Evolutionary conservation across 176 grass and related monocot species (phyloP), one percentile per base, ranked within the genome.

Genomic region (Eremochloa ophiuroides): DNA sequence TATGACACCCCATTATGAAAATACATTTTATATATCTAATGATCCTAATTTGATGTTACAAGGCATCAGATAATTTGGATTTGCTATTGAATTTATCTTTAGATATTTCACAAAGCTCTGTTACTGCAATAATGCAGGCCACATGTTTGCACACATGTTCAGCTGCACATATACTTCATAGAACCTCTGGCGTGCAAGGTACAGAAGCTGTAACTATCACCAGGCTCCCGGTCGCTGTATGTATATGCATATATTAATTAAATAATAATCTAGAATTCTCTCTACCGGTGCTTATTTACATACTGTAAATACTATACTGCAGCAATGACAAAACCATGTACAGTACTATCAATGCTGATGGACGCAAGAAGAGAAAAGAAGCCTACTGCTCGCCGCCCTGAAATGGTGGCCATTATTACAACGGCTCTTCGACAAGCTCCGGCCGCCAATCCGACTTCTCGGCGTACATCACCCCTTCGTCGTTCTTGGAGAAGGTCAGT

Each of bases 401-500:
- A 69, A 23, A 75, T 71, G 75, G 63, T 38, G 66, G 35, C 9
- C 13, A 23, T 69, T 63, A 90, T 4, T 39, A 66, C 39, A 44
- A 66, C 39, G 84, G 81, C 15, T 89, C 89, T 10, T 58, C 83
- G 29, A 80, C 28, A 44, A 77, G 47, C 70, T 98, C 79, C 29
- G 95, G 88, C 38, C 95, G 80, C 95, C 95, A 98, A 79, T 98
- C 79, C 26, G 88, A 83, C 65, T 98, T 98, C 70, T 93, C 90
- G 0, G 95, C 92, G 76, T 64, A 94, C 29, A 98, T 35, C 69
- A 94, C 74, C 13, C 86, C 92, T 41, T 98, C 71, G 12, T 84
- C 66, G 71, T 89, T 83, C 75, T 91, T 91, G 65, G 95, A 94
- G 76, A 94, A 97, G 46, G 88, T 92, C 44, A 98, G 77, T 10